phyloP scores from a whole-genome alignment of 257 asterid species.

The Jaltomata sinuosa region DNA sequence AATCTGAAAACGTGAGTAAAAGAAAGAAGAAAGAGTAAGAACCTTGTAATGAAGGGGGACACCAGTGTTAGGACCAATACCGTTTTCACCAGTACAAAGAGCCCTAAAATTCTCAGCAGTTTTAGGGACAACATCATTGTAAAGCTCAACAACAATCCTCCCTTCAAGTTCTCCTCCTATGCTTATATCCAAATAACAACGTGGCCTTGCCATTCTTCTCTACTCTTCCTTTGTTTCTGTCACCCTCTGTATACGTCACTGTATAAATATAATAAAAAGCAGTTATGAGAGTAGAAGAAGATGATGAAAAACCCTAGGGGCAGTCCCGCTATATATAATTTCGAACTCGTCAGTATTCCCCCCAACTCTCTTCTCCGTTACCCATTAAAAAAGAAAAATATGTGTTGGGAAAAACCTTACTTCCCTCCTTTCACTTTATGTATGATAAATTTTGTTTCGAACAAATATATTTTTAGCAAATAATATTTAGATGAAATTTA shows the following conservation, averaged over 20 bases:
- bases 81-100: conserved; percentile 95
- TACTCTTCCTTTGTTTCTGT: conserved; percentile 14
- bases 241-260: not conserved
- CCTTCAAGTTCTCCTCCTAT: conserved; percentile 94
- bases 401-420: not conserved
- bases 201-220: conserved; percentile 26
- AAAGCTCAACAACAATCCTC: conserved; percentile 71
- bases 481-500: no score
- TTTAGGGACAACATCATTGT: conserved; percentile 70
- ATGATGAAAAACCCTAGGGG: conserved; percentile 37
- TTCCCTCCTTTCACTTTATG: not conserved
- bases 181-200: conserved; percentile 74
- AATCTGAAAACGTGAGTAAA: not conserved
- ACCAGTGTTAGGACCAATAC: conserved; percentile 70
- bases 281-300: not conserved
- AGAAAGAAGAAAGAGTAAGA: not conserved
- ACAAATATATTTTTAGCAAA: no score
- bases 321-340: conserved; percentile 28
- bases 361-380: not conserved
- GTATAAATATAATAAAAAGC: not conserved
- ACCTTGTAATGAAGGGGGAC: conserved; percentile 96
- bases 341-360: conserved; percentile 23
- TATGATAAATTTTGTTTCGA: not conserved
- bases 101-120: conserved; percentile 98
- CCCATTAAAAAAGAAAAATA: not conserved